Percentiles rank a stretch among this genome's conserved stretches.
These are phyloP conservation scores for Pseudogymnoascus sp. DNA, from an alignment of 2,329 filamentous ascomycete species.

Conservation along the genomic window DNA sequence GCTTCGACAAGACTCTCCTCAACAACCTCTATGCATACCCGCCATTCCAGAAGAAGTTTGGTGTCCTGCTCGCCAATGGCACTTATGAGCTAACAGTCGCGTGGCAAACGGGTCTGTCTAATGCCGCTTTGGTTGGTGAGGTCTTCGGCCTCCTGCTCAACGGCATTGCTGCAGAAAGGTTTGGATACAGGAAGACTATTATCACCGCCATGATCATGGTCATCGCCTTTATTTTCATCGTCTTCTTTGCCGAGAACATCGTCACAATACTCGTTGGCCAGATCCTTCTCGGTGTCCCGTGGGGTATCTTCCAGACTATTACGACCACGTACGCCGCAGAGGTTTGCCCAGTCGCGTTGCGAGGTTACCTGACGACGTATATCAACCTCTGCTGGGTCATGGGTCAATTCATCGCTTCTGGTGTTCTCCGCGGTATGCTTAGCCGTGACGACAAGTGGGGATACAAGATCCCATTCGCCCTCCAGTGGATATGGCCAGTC, in stretches of 20 bases:
- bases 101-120: slow-evolving; percentile 28
- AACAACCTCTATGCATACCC: slow-evolving; percentile 55
- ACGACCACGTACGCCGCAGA: slow-evolving; percentile 36
- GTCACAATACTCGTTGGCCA: slow-evolving; percentile 40
- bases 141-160: slow-evolving; percentile 40
- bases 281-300: slow-evolving; percentile 42
- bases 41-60: slow-evolving; percentile 32
- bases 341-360: slow-evolving; percentile 47
- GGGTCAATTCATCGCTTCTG: slow-evolving; percentile 42
- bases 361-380: slow-evolving; percentile 47
- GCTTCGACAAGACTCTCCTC: slow-evolving; percentile 72
- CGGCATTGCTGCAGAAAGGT: slow-evolving; percentile 39
- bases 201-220: slow-evolving; percentile 38
- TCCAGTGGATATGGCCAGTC: slow-evolving; percentile 46
- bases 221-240: slow-evolving; percentile 40
- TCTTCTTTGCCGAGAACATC: slow-evolving; percentile 42
- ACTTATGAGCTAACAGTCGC: slow-evolving; percentile 24
- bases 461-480: slow-evolving; percentile 41
- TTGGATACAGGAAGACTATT: slow-evolving; percentile 43
- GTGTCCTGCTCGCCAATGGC: slow-evolving; percentile 25
- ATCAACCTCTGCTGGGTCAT: slow-evolving; percentile 48
- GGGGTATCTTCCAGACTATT: slow-evolving; percentile 40
- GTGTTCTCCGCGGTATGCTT: slow-evolving; percentile 41
- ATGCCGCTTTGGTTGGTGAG: slow-evolving; percentile 26
- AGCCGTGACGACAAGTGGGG: slow-evolving; percentile 39